Base-by-base conservation (phyloP, 306 rosid species). In the Senna tora region DNA sequence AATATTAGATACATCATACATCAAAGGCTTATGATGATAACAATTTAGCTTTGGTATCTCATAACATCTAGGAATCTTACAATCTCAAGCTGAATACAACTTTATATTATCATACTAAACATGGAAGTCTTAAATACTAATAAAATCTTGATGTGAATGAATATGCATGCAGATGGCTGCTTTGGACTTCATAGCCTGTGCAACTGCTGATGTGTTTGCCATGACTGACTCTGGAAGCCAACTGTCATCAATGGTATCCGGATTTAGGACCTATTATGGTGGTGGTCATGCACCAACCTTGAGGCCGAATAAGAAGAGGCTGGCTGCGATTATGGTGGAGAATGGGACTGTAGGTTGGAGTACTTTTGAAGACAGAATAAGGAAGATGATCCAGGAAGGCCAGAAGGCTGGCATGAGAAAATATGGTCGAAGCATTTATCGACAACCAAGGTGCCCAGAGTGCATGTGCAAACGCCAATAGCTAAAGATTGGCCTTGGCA, bases 181-280 rank as follows among this genome's bases (percentile, higher is more conserved):
- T 28, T 80, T 94, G 85, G 99, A 94, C 75, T 89, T 91, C 65
- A 89, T 94, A 39, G 95, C 95, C 1, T 94, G 97, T 74, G 95
- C 96, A 74, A 91, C 90, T 66, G 87, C 97, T 17, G 87, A 94
- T 86, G 97, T 94, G 50, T 94, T 94, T 58, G 92, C 97, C 60
- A 94, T 94, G 95, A 94, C 97, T 0, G 99, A 94, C 68, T 89
- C 99, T 14, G 97, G 99, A 54, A 91, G 99, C 90, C 97, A 94
- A 89, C 88, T 94, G 62, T 91, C 99, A 45, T 94, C 99, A 41
- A 61, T 94, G 75, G 99, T 94, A 57, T 86, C 99, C 39, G 99
- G 99, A 58, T 82, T 86, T 75, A 86, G 97, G 65, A 89, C 90
- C n/a, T 91, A 94, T 77, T 89, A 79, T 50, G 96, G 99, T 0